These are phyloP conservation scores for Fimicolochytrium jonesii DNA, from an alignment of 192 early-diverging fungal genomes.

Conservation along the genomic window DNA sequence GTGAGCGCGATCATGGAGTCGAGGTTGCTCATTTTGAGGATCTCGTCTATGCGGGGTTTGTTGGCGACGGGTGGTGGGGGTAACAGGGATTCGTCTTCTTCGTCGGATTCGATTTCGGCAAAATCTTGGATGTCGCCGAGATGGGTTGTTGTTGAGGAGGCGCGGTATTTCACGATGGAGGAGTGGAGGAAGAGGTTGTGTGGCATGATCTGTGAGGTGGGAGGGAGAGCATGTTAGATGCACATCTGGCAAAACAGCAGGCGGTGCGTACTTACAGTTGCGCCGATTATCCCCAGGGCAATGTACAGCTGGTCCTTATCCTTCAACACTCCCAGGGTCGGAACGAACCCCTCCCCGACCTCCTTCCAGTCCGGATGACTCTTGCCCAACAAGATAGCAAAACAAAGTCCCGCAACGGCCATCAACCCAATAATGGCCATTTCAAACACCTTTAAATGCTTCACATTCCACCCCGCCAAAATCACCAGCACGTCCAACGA, in stretches of 20 bases:
- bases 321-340: conserved; percentile 58
- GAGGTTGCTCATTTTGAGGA: conserved; percentile 54
- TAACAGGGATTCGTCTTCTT: conserved; percentile 48
- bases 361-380: conserved; percentile 55
- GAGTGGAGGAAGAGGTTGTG: conserved; percentile 83
- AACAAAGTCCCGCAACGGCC: conserved; percentile 59
- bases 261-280: conserved; percentile 49
- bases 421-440: conserved; percentile 64
- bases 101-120: background rate
- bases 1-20: conserved; percentile 66
- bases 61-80: conserved; percentile 53
- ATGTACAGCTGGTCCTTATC: conserved; percentile 58
- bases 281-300: conserved; percentile 79
- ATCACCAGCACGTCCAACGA: conserved; percentile 69
- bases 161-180: conserved; percentile 64
- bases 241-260: too few species aligned
- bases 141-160: conserved; percentile 21
- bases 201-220: conserved; percentile 65
- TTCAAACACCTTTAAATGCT: conserved; percentile 63
- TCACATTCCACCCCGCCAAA: conserved; percentile 57
- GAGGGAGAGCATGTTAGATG: too few species aligned
- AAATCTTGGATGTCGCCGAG: conserved; percentile 30
- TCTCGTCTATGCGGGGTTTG: conserved; percentile 63
- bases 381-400: conserved; percentile 56
- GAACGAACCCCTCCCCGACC: conserved; percentile 58